Evolutionary conservation across 1,284 basidiomycete species (phyloP), one percentile per base, ranked within the genome.

Genomic region (Fomitopsis palustris): DNA sequence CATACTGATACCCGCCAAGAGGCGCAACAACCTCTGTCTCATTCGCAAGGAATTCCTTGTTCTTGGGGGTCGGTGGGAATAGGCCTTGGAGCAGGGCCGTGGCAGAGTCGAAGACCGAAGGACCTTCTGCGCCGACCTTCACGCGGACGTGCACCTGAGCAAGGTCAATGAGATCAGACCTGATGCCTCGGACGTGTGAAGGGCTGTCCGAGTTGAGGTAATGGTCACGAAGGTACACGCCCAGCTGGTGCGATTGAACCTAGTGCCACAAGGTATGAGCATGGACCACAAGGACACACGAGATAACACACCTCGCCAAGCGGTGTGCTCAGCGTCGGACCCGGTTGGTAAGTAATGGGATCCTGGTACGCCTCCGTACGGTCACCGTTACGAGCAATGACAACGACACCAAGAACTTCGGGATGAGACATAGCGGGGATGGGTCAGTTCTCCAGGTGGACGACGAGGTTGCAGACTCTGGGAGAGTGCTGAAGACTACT

Each of bases 361-460:
- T 90, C 80, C 72, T 92, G 91, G 74, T 82, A 83, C 73, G 81
- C 88, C 64, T 81, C 84, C 64, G 76, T 77, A 60, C 91, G 84
- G 75, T 94, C 93, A 61, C 93, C 93, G 69, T 94, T 94, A 65
- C 93, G 88, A 60, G 88, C 86, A 67, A 95, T 79, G 70, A 93
- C 78, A 67, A 95, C 83, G 67, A 90, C 87, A 74, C 93, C 92
- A 65, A 90, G 83, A 60, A 93, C 85, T 74, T 85, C 83, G 61
- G 69, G 71, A 62, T 73, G 73, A 66, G 86, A 84, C 77, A 88
- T 80, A 68, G 67, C 61, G 65, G 31, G 52, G 54, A 43, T 8
- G 21, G 9, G 49, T 42, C 16, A n/a, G 51, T 54, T 31, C 29
- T 31, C 39, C 19, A 38, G 57, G 57, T 31, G 25, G 33, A 41